phyloP scores from a whole-genome alignment of 768 basidiomycete genomes.

The Agaricus subrufescens region DNA sequence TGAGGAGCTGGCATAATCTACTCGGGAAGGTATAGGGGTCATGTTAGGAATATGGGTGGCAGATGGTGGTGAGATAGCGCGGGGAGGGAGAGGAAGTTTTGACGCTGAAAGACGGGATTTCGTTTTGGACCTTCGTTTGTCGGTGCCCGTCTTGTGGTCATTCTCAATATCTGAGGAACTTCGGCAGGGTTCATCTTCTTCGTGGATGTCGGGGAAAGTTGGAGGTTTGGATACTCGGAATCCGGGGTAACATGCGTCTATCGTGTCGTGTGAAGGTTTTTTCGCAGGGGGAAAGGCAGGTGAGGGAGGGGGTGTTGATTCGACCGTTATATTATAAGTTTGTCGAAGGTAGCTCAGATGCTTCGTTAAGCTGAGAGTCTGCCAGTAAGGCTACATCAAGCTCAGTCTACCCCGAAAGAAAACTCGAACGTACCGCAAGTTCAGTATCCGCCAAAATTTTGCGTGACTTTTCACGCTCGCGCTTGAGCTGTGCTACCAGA shows the following conservation, averaged over 20 bases:
- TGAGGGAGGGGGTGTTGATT: slow-evolving; percentile 30
- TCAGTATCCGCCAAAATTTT: slow-evolving; percentile 72
- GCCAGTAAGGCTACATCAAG: slow-evolving; percentile 11
- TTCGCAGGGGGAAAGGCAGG: slow-evolving; percentile 49
- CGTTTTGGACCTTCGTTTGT: slow-evolving; percentile 37
- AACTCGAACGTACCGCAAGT: slow-evolving; percentile 49
- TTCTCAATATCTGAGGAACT: slow-evolving; percentile 40
- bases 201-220: slow-evolving; percentile 59
- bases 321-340: slow-evolving; percentile 42
- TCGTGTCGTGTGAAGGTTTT: slow-evolving; percentile 30
- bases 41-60: slow-evolving; percentile 13
- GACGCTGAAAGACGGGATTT: slow-evolving; percentile 47
- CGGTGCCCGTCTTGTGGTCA: slow-evolving; percentile 32
- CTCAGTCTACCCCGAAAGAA: not conserved
- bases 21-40: slow-evolving; percentile 11
- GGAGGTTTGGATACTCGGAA: slow-evolving; percentile 62
- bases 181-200: slow-evolving; percentile 56
- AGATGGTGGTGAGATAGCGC: slow-evolving; percentile 34
- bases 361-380: slow-evolving; percentile 61
- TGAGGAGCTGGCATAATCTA: slow-evolving; percentile 19
- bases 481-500: slow-evolving; percentile 70
- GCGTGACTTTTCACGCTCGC: slow-evolving; percentile 72
- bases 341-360: slow-evolving; percentile 63
- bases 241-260: slow-evolving; percentile 37
- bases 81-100: slow-evolving; percentile 43